Percentiles rank a stretch among this genome's conserved stretches.
Evolutionary conservation across 2,329 filamentous ascomycete genomes (phyloP).

Genomic region (Colletotrichum phormii): DNA sequence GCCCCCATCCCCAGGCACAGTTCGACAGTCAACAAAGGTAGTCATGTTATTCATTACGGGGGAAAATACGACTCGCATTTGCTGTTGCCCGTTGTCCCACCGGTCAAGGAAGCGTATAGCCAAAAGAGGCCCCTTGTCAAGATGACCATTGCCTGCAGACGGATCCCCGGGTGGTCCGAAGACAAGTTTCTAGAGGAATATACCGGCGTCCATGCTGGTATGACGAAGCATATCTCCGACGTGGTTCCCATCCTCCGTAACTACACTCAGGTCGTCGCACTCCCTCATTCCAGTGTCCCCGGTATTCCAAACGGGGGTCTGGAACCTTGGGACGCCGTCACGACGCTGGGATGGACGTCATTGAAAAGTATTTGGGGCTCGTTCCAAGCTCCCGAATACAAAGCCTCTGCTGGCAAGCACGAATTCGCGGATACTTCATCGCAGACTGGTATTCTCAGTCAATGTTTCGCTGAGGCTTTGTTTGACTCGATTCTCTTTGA

Average conservation of each 20-base stretch:
- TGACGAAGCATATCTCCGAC: neutral
- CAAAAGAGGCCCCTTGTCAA: neutral
- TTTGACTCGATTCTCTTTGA: neutral
- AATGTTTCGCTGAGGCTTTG: neutral
- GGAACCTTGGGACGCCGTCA: neutral
- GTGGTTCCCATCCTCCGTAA: neutral
- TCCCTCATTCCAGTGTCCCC: neutral
- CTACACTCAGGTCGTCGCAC: slow-evolving; percentile 1
- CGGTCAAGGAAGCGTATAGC: neutral
- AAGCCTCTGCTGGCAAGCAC: slow-evolving; percentile 5
- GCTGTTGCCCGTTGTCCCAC: neutral
- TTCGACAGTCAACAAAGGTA: neutral
- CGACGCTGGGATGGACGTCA: slow-evolving; percentile 11
- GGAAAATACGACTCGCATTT: neutral
- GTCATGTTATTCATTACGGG: neutral
- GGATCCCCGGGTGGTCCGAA: neutral
- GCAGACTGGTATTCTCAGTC: neutral
- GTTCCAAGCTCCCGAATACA: slow-evolving; percentile 1
- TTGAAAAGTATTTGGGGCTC: neutral
- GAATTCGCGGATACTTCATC: neutral
- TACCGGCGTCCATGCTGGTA: neutral
- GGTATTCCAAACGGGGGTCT: neutral
- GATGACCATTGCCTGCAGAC: neutral
- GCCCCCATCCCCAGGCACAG: neutral
- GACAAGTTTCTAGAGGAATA: slow-evolving; percentile 3